These are phyloP conservation scores for Russula griseocarnosa DNA, from an alignment of 768 basidiomycete genomes.

Conservation along the genomic window DNA sequence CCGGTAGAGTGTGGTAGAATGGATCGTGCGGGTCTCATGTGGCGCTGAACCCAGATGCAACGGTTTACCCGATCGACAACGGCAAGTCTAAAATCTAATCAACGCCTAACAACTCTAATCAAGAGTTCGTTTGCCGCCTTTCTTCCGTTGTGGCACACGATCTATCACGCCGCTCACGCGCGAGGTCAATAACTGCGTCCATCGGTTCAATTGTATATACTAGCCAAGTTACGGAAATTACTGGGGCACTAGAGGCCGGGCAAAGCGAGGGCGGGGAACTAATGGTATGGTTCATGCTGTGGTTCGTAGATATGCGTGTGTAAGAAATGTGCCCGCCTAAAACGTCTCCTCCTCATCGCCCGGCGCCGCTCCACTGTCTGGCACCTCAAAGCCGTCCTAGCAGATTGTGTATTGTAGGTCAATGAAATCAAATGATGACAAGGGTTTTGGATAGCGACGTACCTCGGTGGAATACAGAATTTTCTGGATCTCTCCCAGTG, in stretches of 20 bases:
- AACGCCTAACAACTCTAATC: background rate
- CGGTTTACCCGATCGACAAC: background rate
- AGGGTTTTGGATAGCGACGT: conserved; percentile 29
- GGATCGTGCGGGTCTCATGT: background rate
- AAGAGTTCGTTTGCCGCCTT: background rate
- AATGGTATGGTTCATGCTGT: conserved; percentile 20
- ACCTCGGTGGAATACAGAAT: conserved; percentile 97
- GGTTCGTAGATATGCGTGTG: conserved; percentile 19
- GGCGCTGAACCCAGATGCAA: background rate
- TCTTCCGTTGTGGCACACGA: background rate
- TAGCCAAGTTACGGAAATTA: conserved; percentile 19
- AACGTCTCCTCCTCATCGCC: conserved; percentile 84
- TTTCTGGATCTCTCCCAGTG: conserved; percentile 77
- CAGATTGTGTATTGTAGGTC: conserved; percentile 8
- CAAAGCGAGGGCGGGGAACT: conserved; percentile 23
- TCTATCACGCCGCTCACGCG: background rate
- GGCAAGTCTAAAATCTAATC: background rate
- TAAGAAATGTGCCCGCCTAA: conserved; percentile 32
- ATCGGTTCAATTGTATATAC: conserved; percentile 13
- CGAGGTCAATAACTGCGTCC: background rate
- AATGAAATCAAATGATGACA: conserved; percentile 7
- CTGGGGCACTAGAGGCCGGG: conserved; percentile 14
- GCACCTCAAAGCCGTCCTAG: conserved; percentile 93
- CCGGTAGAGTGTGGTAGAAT: background rate
- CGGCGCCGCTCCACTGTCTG: conserved; percentile 48